Base-by-base conservation (phyloP, 2,329 filamentous ascomycete species). In the Colletotrichum sp. region DNA sequence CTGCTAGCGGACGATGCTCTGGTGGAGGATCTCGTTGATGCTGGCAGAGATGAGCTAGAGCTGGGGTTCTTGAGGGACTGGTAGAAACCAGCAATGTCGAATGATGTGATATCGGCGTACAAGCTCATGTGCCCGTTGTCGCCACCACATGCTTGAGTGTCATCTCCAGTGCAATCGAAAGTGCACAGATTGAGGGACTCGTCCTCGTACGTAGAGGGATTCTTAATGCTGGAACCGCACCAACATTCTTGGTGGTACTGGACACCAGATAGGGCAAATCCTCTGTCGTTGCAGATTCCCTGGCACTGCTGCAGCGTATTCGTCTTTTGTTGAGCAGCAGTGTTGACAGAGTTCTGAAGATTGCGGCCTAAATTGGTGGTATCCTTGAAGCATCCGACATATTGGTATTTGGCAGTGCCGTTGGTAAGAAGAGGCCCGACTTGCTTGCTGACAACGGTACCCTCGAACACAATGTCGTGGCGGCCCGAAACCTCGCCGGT, bases 351-450 rank as follows among this genome's bases (percentile, higher is more conserved):
- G 9, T 76, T 82, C 13, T 76, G 60, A 16, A 86, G 76, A 30
- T 84, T 81, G n/a, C 85, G 82, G 32, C 84, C 84, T 22, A 74
- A 6, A 58, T 77, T 76, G 25, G 25, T 32, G 7, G 80, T 82
- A 73, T 86, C 85, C 30, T 80, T 79, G 76, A 86, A 87, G 68
- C 86, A 87, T 22, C 85, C 86, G 7, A 86, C 78, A 76, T 83
- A 85, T 30, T 82, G 79, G 73, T 83, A 84, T 22, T 79, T 76
- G 7, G 80, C 79, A 2, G 77, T 78, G 8, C 82, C 81, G 69
- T 82, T 80, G 22, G 80, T 62, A 15, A 85, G 79, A 25, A 83
- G 75, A 16, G 85, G 85, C 7, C 85, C 85, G 18, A 85, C 78
- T 65, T 85, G 82, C 18, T 79, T 77, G 22, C 80, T 80, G 2